Evolutionary conservation across 164 flowering plant genomes (phyloP), one percentile per base, ranked within the genome.

Genomic region (Macadamia tetraphylla): DNA sequence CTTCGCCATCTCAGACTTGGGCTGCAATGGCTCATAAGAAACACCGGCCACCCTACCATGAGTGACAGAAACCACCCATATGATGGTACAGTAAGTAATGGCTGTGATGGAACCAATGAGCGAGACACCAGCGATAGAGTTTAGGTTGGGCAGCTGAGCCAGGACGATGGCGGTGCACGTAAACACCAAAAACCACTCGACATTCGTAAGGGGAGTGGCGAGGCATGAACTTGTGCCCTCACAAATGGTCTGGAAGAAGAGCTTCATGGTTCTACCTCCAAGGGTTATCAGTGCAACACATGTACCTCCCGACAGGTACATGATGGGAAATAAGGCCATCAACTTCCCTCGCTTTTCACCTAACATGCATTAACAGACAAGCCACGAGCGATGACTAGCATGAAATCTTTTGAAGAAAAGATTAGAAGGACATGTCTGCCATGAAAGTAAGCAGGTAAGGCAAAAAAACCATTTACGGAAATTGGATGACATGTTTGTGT

Each of bases 151-250:
- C 2, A 85, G 81, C 67, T 86, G 92, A 35, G 91, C 69, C 0
- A 86, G 73, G 0, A 83, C 58, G 29, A 85, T 73, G 6, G 90
- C 90, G 0, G 71, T 68, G 67, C 82, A 73, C 2, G 80, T 72
- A 62, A 90, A 88, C 23, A 90, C 83, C 72, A 87, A 68, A 80
- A 81, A 90, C 96, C 96, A 90, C 64, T 92, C 90, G 29, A 76
- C 77, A 4, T 82, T 65, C 3, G 92, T 81, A 35, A 85, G 60
- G 29, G 86, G 76, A 66, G 70, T 60, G 0, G 76, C 35, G 1
- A 8, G 9, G 0, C 65, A 57, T 75, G 91, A 81, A n/a, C n/a
- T n/a, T 2, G 74, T 55, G 57, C 63, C 64, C 4, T 83, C 91
- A 46, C 91, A 88, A 1, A 81, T 65, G 0, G 68, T 75, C 18